A percentile compares a stretch with the other conserved stretches of the same genome.
phyloP scores from a whole-genome alignment of 768 basidiomycete genomes.

The Calocybe gangraenosa region DNA sequence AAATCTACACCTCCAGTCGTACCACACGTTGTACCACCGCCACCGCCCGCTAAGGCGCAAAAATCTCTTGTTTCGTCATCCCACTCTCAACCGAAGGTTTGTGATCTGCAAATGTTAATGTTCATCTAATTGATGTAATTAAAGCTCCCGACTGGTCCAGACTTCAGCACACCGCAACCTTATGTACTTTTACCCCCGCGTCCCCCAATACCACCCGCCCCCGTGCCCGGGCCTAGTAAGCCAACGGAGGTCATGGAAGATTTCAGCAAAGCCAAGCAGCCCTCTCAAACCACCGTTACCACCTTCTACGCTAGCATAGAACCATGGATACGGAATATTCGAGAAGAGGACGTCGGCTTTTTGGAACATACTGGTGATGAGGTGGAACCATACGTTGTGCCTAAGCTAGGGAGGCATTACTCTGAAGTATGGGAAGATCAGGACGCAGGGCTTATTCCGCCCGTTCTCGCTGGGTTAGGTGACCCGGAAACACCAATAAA shows the following conservation, averaged over 20 bases:
- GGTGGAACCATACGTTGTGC: conserved; percentile 81
- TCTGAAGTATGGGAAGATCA: conserved; percentile 91
- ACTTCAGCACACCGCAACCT: conserved; percentile 55
- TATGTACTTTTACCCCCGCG: conserved; percentile 52
- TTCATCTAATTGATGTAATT: conserved; percentile 6
- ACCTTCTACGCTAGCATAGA: conserved; percentile 90
- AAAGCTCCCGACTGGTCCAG: conserved; percentile 40
- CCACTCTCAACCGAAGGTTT: conserved; percentile 48
- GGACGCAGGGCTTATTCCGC: conserved; percentile 50
- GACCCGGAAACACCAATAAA: conserved; percentile 30
- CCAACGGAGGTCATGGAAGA: conserved; percentile 84
- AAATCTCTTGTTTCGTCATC: conserved; percentile 45
- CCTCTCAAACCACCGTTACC: conserved; percentile 60
- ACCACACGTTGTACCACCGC: conserved; percentile 31
- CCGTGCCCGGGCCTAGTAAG: conserved; percentile 78
- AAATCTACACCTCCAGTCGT: conserved; percentile 55
- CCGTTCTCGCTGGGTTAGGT: conserved; percentile 21
- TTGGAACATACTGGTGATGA: conserved; percentile 91
- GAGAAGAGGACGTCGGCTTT: conserved; percentile 95
- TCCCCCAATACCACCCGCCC: conserved; percentile 58
- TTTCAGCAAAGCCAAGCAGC: conserved; percentile 80
- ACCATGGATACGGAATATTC: conserved; percentile 82
- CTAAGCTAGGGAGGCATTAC: conserved; percentile 85
- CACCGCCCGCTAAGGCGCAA: conserved; percentile 46
- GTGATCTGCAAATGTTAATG: conserved; percentile 9